Percentiles rank a stretch among this genome's conserved stretches.
Evolutionary conservation across 805 yeast genomes (phyloP).

Genomic region (Suhomyces kilbournensis): DNA sequence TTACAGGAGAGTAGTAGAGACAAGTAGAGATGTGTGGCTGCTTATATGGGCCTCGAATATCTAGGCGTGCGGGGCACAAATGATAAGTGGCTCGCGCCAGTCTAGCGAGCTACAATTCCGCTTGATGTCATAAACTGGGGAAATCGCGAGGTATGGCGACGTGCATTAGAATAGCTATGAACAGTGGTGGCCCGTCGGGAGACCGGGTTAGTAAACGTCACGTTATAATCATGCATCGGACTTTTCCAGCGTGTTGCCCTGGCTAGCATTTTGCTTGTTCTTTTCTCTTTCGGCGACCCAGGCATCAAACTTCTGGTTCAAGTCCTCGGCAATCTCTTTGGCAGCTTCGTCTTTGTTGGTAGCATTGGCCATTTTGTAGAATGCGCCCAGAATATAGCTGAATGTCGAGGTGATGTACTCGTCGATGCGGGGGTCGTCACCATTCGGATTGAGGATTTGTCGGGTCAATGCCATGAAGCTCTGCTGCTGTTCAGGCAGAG

Average conservation of each 20-base stretch:
- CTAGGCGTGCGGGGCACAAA: background rate
- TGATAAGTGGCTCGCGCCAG: background rate
- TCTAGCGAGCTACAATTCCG: background rate
- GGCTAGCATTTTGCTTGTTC: slow-evolving; percentile 5
- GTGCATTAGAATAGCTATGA: background rate
- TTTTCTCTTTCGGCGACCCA: slow-evolving; percentile 23
- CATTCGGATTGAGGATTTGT: slow-evolving; percentile 26
- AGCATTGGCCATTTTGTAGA: slow-evolving; percentile 28
- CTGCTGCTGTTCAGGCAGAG: slow-evolving; percentile 10
- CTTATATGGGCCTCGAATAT: background rate
- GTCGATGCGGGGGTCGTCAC: slow-evolving; percentile 25
- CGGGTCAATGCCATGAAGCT: slow-evolving; percentile 10
- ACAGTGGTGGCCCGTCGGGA: background rate
- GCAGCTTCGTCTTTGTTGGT: slow-evolving; percentile 33
- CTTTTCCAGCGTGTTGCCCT: background rate
- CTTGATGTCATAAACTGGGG: background rate
- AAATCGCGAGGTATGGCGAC: background rate
- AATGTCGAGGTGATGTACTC: slow-evolving; percentile 26
- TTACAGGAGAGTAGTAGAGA: background rate
- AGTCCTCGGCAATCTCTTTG: slow-evolving; percentile 34
- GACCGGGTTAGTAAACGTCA: background rate
- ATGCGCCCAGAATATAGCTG: slow-evolving; percentile 23
- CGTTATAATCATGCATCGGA: background rate
- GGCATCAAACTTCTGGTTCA: slow-evolving; percentile 21
- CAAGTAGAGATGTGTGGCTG: background rate